Evolutionary conservation across 148 eudicot genomes (phyloP), one percentile per base, ranked within the genome.

Genomic region (Camellia lanceoleosa): DNA sequence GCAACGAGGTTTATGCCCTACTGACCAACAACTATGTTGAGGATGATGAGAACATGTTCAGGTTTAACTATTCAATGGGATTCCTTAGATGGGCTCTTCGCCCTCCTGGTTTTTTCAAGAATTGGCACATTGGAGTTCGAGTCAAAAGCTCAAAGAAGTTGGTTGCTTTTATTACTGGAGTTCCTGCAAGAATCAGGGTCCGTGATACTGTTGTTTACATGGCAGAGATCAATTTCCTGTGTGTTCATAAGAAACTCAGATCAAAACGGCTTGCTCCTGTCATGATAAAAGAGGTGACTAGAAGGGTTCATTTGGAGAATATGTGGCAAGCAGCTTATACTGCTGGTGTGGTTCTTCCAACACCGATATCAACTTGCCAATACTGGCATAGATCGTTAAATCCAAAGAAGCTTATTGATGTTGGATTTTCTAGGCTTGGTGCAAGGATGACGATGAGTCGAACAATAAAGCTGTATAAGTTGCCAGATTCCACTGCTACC

Each of bases 311-410:
- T 77, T 60, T 94, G 72, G 98, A 94, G 78, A 92, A 94, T 75
- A 94, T 94, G 7, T 94, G 98, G 98, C 97, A 92, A 77, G 98
- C 97, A 13, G 95, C 98, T 79, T 94, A 94, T 82, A 90, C 98
- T 59, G 97, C 97, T 79, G 97, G 98, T 15, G 93, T 94, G 44
- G 95, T 92, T 72, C 87, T 94, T 64, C 95, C 98, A 5, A 94
- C 95, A 1, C 97, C 95, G 23, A 75, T 94, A 42, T 84, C 97
- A 2, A 91, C 94, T 20, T 91, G 98, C 78, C 97, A 94, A 81
- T 94, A 92, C 63, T 94, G 98, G 97, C 95, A 91, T 76, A 86
- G 94, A 76, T 92, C 95, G 77, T 74, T 92, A 81, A 91, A 91
- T 81, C 98, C 95, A 1, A 94, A 91, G 86, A 94, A 94, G 88